These are phyloP conservation scores for Ilyonectria robusta DNA, from an alignment of 2,329 filamentous ascomycete species.

Conservation along the genomic window DNA sequence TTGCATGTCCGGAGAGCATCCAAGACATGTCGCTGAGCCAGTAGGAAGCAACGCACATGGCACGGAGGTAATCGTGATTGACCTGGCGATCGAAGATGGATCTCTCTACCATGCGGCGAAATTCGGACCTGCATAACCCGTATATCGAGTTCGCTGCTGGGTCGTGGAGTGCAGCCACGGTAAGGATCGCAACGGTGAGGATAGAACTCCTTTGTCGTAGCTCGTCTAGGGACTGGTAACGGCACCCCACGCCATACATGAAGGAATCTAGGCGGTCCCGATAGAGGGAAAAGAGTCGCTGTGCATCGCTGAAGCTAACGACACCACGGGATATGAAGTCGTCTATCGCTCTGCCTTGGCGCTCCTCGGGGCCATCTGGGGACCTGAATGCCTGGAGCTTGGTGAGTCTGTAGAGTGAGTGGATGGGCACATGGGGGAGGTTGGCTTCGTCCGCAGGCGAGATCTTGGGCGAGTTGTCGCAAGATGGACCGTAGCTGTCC, in stretches of 20 bases:
- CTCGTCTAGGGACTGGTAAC: conserved; percentile 62
- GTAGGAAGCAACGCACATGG: conserved; percentile 72
- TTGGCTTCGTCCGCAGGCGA: conserved; percentile 46
- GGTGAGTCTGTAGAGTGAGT: conserved; percentile 53
- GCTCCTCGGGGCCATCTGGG: conserved; percentile 37
- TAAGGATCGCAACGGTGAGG: conserved; percentile 68
- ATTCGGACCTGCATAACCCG: conserved; percentile 67
- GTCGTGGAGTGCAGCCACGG: conserved; percentile 71
- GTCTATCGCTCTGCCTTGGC: conserved; percentile 24
- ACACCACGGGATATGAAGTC: conserved; percentile 56
- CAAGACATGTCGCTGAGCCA: conserved; percentile 75
- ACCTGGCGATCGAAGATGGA: conserved; percentile 55
- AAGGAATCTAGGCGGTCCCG: conserved; percentile 64
- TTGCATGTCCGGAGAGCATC: conserved; percentile 69
- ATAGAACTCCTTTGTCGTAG: conserved; percentile 69
- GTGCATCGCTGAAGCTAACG: conserved; percentile 61
- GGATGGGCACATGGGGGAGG: conserved; percentile 52
- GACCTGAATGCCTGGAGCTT: conserved; percentile 52
- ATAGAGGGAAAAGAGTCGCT: conserved; percentile 65
- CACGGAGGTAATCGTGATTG: conserved; percentile 67
- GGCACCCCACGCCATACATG: conserved; percentile 64
- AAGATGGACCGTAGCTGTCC: conserved; percentile 29
- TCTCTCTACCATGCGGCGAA: conserved; percentile 66
- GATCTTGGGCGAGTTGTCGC: conserved; percentile 36
- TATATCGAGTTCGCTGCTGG: conserved; percentile 66